Evolutionary conservation across 352 stramenopile genomes (phyloP).

Genomic region (Blastocystis sp.): DNA sequence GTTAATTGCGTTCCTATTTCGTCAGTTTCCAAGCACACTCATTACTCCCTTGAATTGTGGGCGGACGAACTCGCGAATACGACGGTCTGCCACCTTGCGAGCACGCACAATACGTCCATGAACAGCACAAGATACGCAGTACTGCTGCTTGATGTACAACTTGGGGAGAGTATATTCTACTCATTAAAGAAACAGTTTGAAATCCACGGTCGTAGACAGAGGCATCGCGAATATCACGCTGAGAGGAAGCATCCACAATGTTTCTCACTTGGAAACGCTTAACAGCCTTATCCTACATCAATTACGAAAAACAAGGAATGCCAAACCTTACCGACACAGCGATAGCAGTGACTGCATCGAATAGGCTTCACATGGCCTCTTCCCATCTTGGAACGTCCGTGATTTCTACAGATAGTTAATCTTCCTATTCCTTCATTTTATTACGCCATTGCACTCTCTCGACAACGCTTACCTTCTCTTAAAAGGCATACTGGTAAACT

Average conservation of each 20-base stretch:
- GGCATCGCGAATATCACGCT: conserved; percentile 94
- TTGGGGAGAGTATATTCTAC: conserved; percentile 93
- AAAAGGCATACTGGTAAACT: conserved; percentile 58
- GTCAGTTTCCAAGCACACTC: neutral
- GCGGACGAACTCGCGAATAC: conserved; percentile 74
- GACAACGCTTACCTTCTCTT: conserved; percentile 44
- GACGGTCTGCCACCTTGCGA: conserved; percentile 82
- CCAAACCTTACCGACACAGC: conserved; percentile 34
- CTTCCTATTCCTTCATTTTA: neutral
- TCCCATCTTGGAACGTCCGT: conserved; percentile 60
- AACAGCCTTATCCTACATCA: conserved; percentile 53
- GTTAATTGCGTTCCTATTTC: conserved; percentile 45
- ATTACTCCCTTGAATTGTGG: conserved; percentile 59
- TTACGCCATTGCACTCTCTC: neutral
- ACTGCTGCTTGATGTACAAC: conserved; percentile 99
- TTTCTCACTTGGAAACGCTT: conserved; percentile 67
- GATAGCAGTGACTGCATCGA: conserved; percentile 37
- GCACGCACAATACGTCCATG: conserved; percentile 97
- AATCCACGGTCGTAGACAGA: conserved; percentile 81
- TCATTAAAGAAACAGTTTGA: neutral
- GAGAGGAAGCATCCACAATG: conserved; percentile 84
- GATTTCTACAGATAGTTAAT: conserved; percentile 37
- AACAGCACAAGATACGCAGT: conserved; percentile 95
- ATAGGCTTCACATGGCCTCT: conserved; percentile 56
- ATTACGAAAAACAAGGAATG: neutral